Evolutionary conservation across 495 filamentous ascomycete species (phyloP).

Genomic region (Penicillium cataractarum): DNA sequence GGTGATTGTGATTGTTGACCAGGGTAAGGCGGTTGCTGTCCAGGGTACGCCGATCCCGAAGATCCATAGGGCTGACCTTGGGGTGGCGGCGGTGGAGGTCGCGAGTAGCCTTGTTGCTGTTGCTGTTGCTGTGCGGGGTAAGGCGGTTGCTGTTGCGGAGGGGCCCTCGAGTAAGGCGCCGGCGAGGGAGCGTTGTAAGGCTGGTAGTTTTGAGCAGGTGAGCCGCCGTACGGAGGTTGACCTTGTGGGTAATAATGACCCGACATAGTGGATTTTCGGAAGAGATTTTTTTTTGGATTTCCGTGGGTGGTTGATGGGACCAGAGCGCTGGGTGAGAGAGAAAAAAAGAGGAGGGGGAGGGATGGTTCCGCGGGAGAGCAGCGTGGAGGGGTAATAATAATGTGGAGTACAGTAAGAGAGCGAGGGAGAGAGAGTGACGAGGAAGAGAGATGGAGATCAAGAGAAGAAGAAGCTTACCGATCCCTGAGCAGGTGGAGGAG

Average conservation of each 20-base stretch:
- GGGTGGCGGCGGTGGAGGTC: slow-evolving; percentile 35
- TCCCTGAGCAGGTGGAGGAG: slow-evolving; percentile 37
- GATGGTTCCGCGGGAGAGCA: background rate
- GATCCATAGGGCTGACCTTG: slow-evolving; percentile 42
- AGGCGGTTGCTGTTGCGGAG: slow-evolving; percentile 28
- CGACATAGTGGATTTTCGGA: slow-evolving; percentile 39
- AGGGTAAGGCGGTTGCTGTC: slow-evolving; percentile 27
- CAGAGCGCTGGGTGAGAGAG: background rate
- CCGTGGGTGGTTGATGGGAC: background rate
- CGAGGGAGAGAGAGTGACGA: background rate
- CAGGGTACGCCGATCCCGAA: slow-evolving; percentile 40
- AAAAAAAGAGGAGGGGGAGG: slow-evolving; percentile 16
- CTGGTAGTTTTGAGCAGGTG: slow-evolving; percentile 45
- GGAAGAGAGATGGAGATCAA: slow-evolving; percentile 6
- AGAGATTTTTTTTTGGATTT: background rate
- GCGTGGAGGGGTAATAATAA: slow-evolving; percentile 1
- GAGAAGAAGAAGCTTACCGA: slow-evolving; percentile 43
- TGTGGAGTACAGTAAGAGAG: no score
- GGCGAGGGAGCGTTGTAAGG: slow-evolving; percentile 37
- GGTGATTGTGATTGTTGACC: slow-evolving; percentile 14
- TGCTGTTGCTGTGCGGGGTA: slow-evolving; percentile 39
- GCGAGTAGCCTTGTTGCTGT: slow-evolving; percentile 27
- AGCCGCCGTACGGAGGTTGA: slow-evolving; percentile 44
- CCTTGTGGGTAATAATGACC: slow-evolving; percentile 42
- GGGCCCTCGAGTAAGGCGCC: slow-evolving; percentile 36